These are phyloP conservation scores for Starmerella sirachaensis DNA, from an alignment of 805 yeast species.

Conservation along the genomic window DNA sequence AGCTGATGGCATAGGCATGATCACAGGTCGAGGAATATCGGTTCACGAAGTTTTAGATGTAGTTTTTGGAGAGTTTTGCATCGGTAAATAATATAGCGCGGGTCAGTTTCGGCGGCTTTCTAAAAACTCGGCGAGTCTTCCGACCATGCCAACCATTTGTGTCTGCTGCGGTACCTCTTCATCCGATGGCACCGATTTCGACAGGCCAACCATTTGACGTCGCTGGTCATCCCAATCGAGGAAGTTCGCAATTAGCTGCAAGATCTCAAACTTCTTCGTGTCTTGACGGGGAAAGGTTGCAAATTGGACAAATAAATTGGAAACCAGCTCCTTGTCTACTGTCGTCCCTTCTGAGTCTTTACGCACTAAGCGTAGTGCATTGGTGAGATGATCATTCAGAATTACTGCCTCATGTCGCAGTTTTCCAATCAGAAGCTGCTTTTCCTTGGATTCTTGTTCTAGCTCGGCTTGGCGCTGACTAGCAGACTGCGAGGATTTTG, in stretches of 20 bases:
- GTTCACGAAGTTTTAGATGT: slow-evolving; percentile 84
- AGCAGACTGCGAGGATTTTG: slow-evolving; percentile 3
- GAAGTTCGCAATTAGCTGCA: slow-evolving; percentile 69
- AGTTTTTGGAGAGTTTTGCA: slow-evolving; percentile 84
- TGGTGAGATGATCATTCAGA: slow-evolving; percentile 87
- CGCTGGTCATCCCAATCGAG: slow-evolving; percentile 73
- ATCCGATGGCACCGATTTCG: slow-evolving; percentile 3
- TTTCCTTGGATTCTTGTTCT: slow-evolving; percentile 46
- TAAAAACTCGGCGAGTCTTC: slow-evolving; percentile 30
- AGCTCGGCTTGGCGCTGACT: slow-evolving; percentile 14
- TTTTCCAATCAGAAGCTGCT: slow-evolving; percentile 74
- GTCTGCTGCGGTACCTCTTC: slow-evolving; percentile 17
- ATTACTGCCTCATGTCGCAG: slow-evolving; percentile 89
- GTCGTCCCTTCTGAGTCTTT: slow-evolving; percentile 62
- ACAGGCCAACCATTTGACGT: slow-evolving; percentile 27
- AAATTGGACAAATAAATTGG: slow-evolving; percentile 76
- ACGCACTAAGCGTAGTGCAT: slow-evolving; percentile 74
- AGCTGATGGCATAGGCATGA: slow-evolving; percentile 78
- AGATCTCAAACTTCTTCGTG: slow-evolving; percentile 84
- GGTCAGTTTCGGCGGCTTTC: slow-evolving; percentile 25
- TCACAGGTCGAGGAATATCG: slow-evolving; percentile 82
- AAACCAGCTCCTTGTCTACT: slow-evolving; percentile 78
- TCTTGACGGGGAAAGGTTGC: slow-evolving; percentile 84
- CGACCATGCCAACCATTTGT: slow-evolving; percentile 27
- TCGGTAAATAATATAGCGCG: slow-evolving; percentile 53